Conservation (phyloP, 805 yeast species). For the Diddensiella caesifluorescens region DNA sequence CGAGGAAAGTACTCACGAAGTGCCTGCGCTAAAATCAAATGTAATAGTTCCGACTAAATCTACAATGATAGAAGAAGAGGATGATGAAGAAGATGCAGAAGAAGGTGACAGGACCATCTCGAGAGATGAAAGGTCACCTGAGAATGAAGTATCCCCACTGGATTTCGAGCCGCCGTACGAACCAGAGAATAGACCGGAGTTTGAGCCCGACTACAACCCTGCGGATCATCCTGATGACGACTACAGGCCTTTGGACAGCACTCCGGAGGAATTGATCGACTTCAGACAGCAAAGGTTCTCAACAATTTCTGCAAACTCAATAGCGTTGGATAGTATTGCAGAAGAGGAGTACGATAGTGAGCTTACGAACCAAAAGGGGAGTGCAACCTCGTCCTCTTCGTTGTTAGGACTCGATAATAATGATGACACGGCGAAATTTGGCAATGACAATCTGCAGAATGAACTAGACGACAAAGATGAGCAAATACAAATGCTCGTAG, state of each 20-base stretch:
- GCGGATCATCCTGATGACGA: slow-evolving; percentile 1
- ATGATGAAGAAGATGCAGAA: slow-evolving; percentile 58
- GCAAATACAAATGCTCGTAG: slow-evolving; percentile 41
- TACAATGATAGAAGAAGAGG: slow-evolving; percentile 81
- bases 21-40: slow-evolving; percentile 41
- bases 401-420: no score
- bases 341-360: slow-evolving; percentile 6
- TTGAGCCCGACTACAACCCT: slow-evolving; percentile 1
- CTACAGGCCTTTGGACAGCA: slow-evolving; percentile 1
- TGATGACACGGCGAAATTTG: no score
- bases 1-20: background rate
- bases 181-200: background rate
- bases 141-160: no score
- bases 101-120: slow-evolving; percentile 17
- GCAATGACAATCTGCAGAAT: no score
- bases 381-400: background rate
- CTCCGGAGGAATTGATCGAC: slow-evolving; percentile 6
- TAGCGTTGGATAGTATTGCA: slow-evolving; percentile 10
- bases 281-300: background rate
- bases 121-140: slow-evolving; percentile 7
- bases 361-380: slow-evolving; percentile 3
- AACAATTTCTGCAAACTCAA: background rate
- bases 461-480: slow-evolving; percentile 31
- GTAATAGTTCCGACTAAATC: slow-evolving; percentile 83
- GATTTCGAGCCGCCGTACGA: slow-evolving; percentile 1